A percentile compares a stretch with the other conserved stretches of the same genome.
phyloP scores from a whole-genome alignment of 73 alveolate species.

The Tetrahymena borealis region DNA sequence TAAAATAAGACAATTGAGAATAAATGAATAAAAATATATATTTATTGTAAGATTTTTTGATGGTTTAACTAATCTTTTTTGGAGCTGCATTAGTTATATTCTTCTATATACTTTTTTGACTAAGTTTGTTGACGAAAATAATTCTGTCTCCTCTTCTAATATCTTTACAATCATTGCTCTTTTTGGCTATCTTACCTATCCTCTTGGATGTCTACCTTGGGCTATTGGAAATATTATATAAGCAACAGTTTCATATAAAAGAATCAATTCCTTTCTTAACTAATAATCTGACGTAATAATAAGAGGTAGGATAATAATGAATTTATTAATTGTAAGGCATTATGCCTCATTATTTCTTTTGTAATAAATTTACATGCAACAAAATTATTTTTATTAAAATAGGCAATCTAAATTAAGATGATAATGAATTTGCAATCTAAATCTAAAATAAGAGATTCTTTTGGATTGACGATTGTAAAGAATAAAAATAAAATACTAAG shows the following conservation, averaged over 20 bases:
- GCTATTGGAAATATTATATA: background rate
- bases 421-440: background rate
- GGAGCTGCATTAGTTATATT: slow-evolving; percentile 18
- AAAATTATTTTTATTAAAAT: too few relatives aligned
- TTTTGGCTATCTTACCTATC: slow-evolving; percentile 11
- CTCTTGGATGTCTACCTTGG: slow-evolving; percentile 12
- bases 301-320: too few relatives aligned
- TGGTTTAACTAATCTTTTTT: slow-evolving; percentile 3
- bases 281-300: too few relatives aligned
- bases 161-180: slow-evolving; percentile 27
- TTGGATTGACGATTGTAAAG: background rate
- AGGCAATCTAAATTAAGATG: background rate
- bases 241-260: slow-evolving; percentile 5
- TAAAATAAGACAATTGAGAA: slow-evolving; percentile 10
- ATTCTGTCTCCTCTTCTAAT: background rate
- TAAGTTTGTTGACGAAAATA: background rate
- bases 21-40: background rate
- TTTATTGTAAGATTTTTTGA: background rate
- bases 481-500: too few relatives aligned
- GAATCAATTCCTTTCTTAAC: slow-evolving; percentile 7
- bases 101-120: slow-evolving; percentile 6
- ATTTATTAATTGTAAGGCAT: too few relatives aligned
- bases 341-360: too few relatives aligned
- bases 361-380: too few relatives aligned
- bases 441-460: too few relatives aligned